Base-by-base conservation (phyloP, 2,329 filamentous ascomycete genomes). In the Phoma sp. region DNA sequence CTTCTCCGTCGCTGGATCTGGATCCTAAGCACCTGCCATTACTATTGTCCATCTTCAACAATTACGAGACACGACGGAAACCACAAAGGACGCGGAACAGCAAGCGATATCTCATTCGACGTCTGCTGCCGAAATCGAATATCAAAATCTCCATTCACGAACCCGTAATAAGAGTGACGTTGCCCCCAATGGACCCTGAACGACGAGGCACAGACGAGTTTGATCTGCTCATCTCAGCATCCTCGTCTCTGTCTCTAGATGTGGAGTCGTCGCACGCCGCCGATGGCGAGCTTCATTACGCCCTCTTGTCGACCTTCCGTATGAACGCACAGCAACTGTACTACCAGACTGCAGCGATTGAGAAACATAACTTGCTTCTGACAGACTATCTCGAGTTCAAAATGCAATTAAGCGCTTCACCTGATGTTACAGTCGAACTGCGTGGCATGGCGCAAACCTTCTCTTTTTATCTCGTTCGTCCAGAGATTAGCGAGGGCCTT, bases 61-160 rank as follows among this genome's bases (percentile, higher is more conserved):
- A 81, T 41, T 63, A 69, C 22, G 66, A 73, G 25, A 49, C 65
- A 12, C 54, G 56, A 24, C 62, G 64, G 12, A 71, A 68, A 38
- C 64, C 69, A 8, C 62, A 61, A 2, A 65, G 65, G 33, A 51
- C 59, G 15, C 63, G 58, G n/a, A 65, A 69, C 35, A 69, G 65
- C 50, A 92, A 69, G 49, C 70, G 72, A 63, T 83, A 86, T 49
- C 79, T 99, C 31, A 89, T 99, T 27, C 96, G 94, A 13, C 87
- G 91, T n/a, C 83, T 98, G 3, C 81, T 99, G 8, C 95, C 95
- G 1, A 98, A 98, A 77, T 90, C 94, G 0, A 96, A 85, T 68
- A 89, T 98, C 74, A 99, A 98, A 71, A 87, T 98, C 36, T 97
- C 95, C 0, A 90, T 99, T 77, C 95, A 99, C 69, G 95, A 99